phyloP scores from a whole-genome alignment of 2,329 filamentous ascomycete genomes.

The Neonectria hederae region DNA sequence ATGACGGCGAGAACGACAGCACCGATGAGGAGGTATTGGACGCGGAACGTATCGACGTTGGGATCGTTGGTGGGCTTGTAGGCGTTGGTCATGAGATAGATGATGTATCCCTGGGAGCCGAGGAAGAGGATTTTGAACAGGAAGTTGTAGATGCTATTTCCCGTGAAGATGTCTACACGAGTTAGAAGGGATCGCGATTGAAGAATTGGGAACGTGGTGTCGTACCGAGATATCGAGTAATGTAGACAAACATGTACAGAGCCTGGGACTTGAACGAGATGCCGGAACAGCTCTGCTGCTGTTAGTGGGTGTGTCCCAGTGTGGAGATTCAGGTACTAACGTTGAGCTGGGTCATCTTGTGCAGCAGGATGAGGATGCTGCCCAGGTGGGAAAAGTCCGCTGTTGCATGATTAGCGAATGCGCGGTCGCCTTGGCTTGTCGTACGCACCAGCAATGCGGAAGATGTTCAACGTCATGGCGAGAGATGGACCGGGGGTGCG shows the following conservation, averaged over 20 bases:
- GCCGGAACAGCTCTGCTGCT: slow-evolving; percentile 86
- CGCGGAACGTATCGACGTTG: slow-evolving; percentile 96
- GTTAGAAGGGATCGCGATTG: slow-evolving; percentile 12
- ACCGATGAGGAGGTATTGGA: slow-evolving; percentile 89
- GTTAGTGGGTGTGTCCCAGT: slow-evolving; percentile 35
- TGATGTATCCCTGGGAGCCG: slow-evolving; percentile 86
- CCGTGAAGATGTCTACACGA: slow-evolving; percentile 81
- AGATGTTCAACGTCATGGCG: slow-evolving; percentile 64
- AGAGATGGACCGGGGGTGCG: slow-evolving; percentile 22
- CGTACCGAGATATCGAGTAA: slow-evolving; percentile 88
- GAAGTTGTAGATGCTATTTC: slow-evolving; percentile 87
- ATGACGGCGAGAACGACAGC: slow-evolving; percentile 81
- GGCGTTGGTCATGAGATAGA: slow-evolving; percentile 97
- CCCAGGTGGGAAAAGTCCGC: slow-evolving; percentile 95
- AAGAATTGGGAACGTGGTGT: background rate
- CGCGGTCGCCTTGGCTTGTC: slow-evolving; percentile 4
- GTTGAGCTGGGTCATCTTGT: slow-evolving; percentile 95
- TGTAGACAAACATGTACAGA: slow-evolving; percentile 92
- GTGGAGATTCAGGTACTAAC: slow-evolving; percentile 60
- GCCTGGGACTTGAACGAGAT: slow-evolving; percentile 99
- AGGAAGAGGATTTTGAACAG: slow-evolving; percentile 98
- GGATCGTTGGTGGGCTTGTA: slow-evolving; percentile 98
- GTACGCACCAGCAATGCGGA: slow-evolving; percentile 64
- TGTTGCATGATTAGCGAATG: slow-evolving; percentile 51
- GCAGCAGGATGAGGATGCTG: slow-evolving; percentile 92